Evolutionary conservation across 208 protist species (phyloP), one percentile per base, ranked within the genome.

Genomic region (Leishmania guyanensis): DNA sequence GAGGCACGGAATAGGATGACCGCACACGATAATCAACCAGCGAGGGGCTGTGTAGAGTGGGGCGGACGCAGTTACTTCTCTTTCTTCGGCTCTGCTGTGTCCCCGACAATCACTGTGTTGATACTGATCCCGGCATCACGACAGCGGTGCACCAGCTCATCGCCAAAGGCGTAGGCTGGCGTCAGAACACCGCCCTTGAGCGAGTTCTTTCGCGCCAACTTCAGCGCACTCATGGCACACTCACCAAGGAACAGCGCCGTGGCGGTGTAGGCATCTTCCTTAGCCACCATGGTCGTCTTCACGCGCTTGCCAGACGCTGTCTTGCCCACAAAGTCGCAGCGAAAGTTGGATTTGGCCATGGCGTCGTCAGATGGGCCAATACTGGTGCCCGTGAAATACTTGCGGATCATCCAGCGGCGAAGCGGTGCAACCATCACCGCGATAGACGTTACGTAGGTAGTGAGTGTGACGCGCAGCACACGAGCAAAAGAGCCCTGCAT

Each of bases 181-280:
- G 94, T 98, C 43, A 95, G 77, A 43, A 95, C 91, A 56, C 94
- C 94, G 43, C 84, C 82, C 54, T 83, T 83, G 71, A 94, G 58
- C 50, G 66, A 83, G 6, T 85, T 82, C 54, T 88, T 79, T 43
- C 87, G 84, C n/a, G 79, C 79, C 76, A 92, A 78, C 50, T 73
- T 62, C 50, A 92, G 43, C 29, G 86, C 68, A 64, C 83, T 88
- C 77, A 94, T 76, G 29, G 93, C 94, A 56, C 88, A 86, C 84
- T 94, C 91, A 9, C 62, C 81, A 46, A 94, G 87, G 78, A 93
- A 94, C 51, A 94, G 54, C 50, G 79, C 93, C 12, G 91, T 97
- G 62, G 84, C 87, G 51, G 90, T 89, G 84, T 98, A 98, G 86
- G 86, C 88, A 69, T 97, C 93, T 20, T 78, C 70, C 36, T 88